Evolutionary conservation across 257 asterid species (phyloP), one percentile per base, ranked within the genome.

Genomic region (Verbascum thapsus): DNA sequence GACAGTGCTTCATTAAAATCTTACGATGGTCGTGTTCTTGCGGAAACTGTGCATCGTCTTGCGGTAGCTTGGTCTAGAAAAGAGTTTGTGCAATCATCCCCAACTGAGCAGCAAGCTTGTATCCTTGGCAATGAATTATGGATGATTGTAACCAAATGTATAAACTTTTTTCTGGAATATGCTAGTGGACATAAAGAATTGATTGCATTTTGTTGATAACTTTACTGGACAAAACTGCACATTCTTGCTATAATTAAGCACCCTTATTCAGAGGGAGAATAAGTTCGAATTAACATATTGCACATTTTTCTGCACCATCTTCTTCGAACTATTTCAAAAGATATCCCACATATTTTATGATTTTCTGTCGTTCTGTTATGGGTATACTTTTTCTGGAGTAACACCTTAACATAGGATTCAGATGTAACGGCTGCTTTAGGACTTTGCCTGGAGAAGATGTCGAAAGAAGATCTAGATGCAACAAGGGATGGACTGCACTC

Each of bases 341-440:
- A 60, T n/a, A 9, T 37, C 17, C 23, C 3, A 8, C 39, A 38
- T 13, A 19, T 53, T 4, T 68, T 56, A 20, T 51, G 6, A 23
- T 44, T 23, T 72, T 50, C 67, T 59, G 58, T 17, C n/a, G 16
- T 48, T 13, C 34, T 35, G n/a, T 57, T 18, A 22, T 42, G 39
- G 35, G 8, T 58, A 34, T 57, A 6, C 35, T 16, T 63, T 38
- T 43, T 43, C 67, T 20, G 44, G 16, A 53, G 68, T 47, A 51
- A 40, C 64, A 67, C 88, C 90, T 87, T 85, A 71, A 83, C 80
- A 18, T 59, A 59, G 57, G 63, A 58, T 65, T 48, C 74, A 92
- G 97, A 90, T 76, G 75, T 87, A 70, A 87, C 99, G 68, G 94
- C 97, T 68, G 97, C 97, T 49, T 75, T 87, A 72, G 99, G 99